Percentiles rank a stretch among this genome's conserved stretches.
Conservation (phyloP, 495 filamentous ascomycete genomes). For the Venustampulla echinocandica region DNA sequence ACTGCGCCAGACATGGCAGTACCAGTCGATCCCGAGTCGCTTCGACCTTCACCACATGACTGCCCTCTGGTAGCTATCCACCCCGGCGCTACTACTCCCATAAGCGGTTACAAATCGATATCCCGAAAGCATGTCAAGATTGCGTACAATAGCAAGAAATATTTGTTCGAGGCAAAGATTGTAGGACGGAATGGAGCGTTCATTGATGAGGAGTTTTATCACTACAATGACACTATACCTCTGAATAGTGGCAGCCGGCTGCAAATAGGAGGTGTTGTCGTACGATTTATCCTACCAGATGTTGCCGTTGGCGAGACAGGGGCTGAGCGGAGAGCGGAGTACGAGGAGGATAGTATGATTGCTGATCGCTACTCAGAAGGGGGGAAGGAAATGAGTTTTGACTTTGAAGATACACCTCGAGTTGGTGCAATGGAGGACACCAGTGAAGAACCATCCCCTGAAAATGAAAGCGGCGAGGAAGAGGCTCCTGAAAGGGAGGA, state of each 20-base stretch:
- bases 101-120: slow-evolving; percentile 60
- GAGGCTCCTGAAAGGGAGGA: slow-evolving; percentile 25
- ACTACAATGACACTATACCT: slow-evolving; percentile 50
- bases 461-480: slow-evolving; percentile 19
- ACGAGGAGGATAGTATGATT: slow-evolving; percentile 29
- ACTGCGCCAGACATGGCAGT: slow-evolving; percentile 41
- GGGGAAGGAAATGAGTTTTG: slow-evolving; percentile 55
- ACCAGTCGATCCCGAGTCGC: slow-evolving; percentile 40
- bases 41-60: slow-evolving; percentile 50
- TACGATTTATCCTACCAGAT: slow-evolving; percentile 67
- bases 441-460: slow-evolving; percentile 35
- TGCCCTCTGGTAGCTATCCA: slow-evolving; percentile 77
- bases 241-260: slow-evolving; percentile 66
- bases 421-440: slow-evolving; percentile 38
- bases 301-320: slow-evolving; percentile 60
- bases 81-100: slow-evolving; percentile 51
- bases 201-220: slow-evolving; percentile 63
- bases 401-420: slow-evolving; percentile 52
- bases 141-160: slow-evolving; percentile 63
- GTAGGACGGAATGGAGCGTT: slow-evolving; percentile 83
- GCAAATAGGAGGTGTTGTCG: slow-evolving; percentile 69
- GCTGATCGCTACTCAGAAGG: slow-evolving; percentile 38
- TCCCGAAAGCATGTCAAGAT: slow-evolving; percentile 83
- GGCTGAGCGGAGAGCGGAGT: slow-evolving; percentile 42
- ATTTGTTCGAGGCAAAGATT: slow-evolving; percentile 70